A percentile compares a stretch with the other conserved stretches of the same genome.
Evolutionary conservation across 1,284 basidiomycete species (phyloP).

Genomic region (Xerocomus amazonicus): DNA sequence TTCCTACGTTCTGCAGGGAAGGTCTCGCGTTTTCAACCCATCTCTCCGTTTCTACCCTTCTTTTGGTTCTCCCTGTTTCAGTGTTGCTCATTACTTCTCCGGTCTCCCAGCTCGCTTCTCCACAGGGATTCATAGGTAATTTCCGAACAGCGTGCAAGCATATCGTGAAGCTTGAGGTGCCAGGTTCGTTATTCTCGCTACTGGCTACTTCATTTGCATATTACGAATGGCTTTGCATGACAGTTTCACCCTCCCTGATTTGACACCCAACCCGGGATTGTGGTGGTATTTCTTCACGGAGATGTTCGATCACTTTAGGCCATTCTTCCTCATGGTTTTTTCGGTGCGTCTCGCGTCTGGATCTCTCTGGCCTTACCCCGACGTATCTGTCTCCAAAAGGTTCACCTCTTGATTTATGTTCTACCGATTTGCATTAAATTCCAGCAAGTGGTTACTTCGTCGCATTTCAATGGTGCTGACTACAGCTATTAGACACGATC

Average conservation of each 20-base stretch:
- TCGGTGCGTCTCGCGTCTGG: constrained; percentile 52
- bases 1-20: constrained; percentile 41
- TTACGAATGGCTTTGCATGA: constrained; percentile 1
- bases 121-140: constrained; percentile 42
- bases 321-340: constrained; percentile 96
- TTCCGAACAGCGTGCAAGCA: constrained; percentile 40
- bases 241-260: constrained; percentile 73
- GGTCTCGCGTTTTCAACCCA: constrained; percentile 67
- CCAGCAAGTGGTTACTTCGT: constrained; percentile 45
- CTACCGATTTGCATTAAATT: constrained; percentile 87
- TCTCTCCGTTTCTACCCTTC: constrained; percentile 64
- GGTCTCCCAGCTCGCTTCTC: constrained; percentile 60
- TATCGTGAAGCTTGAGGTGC: constrained; percentile 75
- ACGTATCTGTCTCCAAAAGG: constrained; percentile 40
- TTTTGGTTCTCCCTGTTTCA: constrained; percentile 66
- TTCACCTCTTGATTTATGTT: constrained; percentile 84
- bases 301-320: constrained; percentile 97
- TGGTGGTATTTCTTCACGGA: constrained; percentile 99
- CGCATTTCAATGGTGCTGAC: background rate
- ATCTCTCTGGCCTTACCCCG: background rate
- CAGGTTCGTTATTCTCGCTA: constrained; percentile 52
- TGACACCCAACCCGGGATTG: constrained; percentile 91
- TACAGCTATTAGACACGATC: constrained; percentile 62
- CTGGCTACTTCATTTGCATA: background rate
- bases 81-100: constrained; percentile 63